Evolutionary conservation across 2,329 filamentous ascomycete genomes (phyloP), one percentile per base, ranked within the genome.

Genomic region (Sclerotinia sclerotiorum): DNA sequence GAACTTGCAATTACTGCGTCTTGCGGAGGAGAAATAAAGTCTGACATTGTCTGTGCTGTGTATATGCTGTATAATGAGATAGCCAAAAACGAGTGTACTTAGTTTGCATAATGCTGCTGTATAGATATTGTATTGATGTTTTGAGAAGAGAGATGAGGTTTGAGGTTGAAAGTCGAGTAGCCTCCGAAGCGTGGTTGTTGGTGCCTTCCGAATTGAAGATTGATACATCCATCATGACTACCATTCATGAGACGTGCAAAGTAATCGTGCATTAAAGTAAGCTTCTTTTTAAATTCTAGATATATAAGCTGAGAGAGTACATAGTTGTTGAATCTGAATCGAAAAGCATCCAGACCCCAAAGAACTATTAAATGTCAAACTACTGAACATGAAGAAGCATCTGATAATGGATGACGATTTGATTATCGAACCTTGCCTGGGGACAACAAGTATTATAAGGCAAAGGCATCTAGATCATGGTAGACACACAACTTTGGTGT

Each of bases 121-220:
- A 56, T 39, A 11, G 10, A 39, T 24, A 62, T 62, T 73, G 71
- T 0, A 80, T 80, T 67, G 74, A 80, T 44, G 6, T 27, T 52
- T 19, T n/a, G 44, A 60, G 32, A 3, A 24, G 11, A n/a, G 11
- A 5, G 10, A 51, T 6, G 13, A 15, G 27, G 17, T 5, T 24
- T 15, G 32, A 49, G 4, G n/a, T 6, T 19, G 21, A 8, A 39
- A 4, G 19, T 19, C 2, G 15, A 21, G 11, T 19, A 6, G 24
- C 15, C 6, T 13, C 5, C 11, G 21, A 17, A 24, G 46, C 0
- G 7, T 27, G 21, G n/a, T 21, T 7, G 7, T 35, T 35, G 13
- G 55, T 32, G 19, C 44, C 21, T 62, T 62, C 58, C 58, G 5
- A 15, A 32, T 35, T 49, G 21, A 49, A 24, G 13, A 11, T 35